Evolutionary conservation across 192 early-diverging fungal species (phyloP).

Genomic region (Umbelopsis isabellina): DNA sequence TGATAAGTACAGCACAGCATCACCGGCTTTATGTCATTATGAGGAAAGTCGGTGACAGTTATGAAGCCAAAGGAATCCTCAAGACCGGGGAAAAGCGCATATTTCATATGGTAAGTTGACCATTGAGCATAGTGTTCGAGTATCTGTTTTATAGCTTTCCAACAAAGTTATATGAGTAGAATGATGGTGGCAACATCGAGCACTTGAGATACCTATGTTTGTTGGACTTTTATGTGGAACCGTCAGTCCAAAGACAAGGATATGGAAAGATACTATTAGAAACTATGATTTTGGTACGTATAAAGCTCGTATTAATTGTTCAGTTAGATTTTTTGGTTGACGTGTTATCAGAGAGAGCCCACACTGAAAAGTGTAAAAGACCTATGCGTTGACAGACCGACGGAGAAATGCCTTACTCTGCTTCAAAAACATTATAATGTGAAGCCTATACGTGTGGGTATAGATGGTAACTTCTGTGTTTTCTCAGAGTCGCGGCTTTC

Average conservation of each 20-base stretch:
- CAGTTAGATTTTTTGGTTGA: neutral
- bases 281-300: neutral
- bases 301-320: neutral
- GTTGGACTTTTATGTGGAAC: neutral
- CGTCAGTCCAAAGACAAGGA: neutral
- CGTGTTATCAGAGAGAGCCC: neutral
- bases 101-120: constrained; percentile 1
- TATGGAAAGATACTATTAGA: constrained; percentile 1
- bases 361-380: neutral
- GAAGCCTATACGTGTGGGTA: neutral
- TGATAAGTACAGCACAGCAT: neutral
- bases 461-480: neutral
- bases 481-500: neutral
- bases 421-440: neutral
- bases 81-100: constrained; percentile 5
- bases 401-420: neutral
- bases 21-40: neutral
- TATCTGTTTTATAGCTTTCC: no score
- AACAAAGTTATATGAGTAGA: neutral
- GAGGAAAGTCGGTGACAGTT: neutral
- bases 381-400: neutral
- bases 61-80: neutral
- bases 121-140: neutral
- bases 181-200: neutral
- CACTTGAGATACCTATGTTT: constrained; percentile 3